Evolutionary conservation across 169 alveolate species (phyloP).

Genomic region (Cryptosporidium tyzzeri): DNA sequence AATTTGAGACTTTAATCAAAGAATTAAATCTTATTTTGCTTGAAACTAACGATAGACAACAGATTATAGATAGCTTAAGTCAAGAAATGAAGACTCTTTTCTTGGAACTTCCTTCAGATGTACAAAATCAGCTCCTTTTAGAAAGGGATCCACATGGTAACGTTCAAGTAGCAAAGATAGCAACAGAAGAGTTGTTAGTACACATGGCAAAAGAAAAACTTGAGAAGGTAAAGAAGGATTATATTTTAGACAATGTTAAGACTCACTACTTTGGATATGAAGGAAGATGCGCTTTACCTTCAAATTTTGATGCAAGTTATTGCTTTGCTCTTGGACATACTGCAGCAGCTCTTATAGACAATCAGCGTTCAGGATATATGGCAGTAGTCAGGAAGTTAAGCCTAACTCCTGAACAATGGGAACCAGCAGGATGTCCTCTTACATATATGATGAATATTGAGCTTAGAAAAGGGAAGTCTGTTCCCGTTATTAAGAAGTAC

Average conservation of each 20-base stretch:
- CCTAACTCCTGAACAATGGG: constrained; percentile 83
- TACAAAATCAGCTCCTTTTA: constrained; percentile 85
- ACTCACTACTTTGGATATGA: constrained; percentile 90
- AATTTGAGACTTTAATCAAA: constrained; percentile 82
- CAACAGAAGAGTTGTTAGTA: constrained; percentile 87
- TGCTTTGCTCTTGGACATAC: constrained; percentile 89
- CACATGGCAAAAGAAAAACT: constrained; percentile 51
- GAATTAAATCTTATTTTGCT: constrained; percentile 76
- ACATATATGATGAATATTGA: constrained; percentile 90
- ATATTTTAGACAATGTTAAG: constrained; percentile 81
- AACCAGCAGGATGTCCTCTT: constrained; percentile 91
- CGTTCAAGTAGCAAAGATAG: constrained; percentile 90
- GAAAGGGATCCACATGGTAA: constrained; percentile 93
- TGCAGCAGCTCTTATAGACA: constrained; percentile 83
- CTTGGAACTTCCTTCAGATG: constrained; percentile 81
- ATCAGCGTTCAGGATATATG: constrained; percentile 87
- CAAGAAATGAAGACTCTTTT: constrained; percentile 75
- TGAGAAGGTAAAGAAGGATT: constrained; percentile 17
- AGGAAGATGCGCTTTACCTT: constrained; percentile 90
- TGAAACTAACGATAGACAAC: constrained; percentile 22
- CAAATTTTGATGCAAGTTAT: constrained; percentile 88
- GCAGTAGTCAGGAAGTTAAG: constrained; percentile 82
- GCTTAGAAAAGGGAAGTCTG: constrained; percentile 87
- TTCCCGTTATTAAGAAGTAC: constrained; percentile 89
- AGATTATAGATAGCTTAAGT: constrained; percentile 75